These are phyloP conservation scores for Myxozyma udenii DNA, from an alignment of 805 yeast genomes.

Conservation along the genomic window DNA sequence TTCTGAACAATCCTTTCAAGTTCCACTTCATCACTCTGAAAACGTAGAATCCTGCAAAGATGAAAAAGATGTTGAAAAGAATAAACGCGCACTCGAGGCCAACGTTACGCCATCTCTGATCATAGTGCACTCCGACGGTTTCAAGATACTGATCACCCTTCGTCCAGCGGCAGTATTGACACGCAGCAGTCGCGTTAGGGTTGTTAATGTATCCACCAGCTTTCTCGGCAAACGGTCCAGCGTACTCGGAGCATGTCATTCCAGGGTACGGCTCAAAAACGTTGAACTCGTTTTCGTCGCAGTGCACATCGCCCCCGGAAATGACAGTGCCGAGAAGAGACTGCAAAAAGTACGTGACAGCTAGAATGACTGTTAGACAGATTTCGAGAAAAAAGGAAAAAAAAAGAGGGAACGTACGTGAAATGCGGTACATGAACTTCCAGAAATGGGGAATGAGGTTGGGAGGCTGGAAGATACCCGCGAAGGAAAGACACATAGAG, in stretches of 20 bases:
- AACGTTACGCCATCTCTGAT: constrained; percentile 63
- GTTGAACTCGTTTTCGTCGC: constrained; percentile 50
- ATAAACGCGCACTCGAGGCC: constrained; percentile 54
- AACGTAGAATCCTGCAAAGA: constrained; percentile 16
- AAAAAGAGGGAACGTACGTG: constrained; percentile 43
- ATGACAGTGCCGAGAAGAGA: constrained; percentile 49
- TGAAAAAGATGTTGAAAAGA: constrained; percentile 39
- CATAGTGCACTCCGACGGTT: constrained; percentile 40
- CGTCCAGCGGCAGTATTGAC: constrained; percentile 25
- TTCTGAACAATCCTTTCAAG: constrained; percentile 13
- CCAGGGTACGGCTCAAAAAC: constrained; percentile 56
- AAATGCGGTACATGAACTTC: constrained; percentile 75
- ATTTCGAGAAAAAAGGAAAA: neutral
- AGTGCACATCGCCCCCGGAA: constrained; percentile 52
- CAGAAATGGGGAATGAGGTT: constrained; percentile 71
- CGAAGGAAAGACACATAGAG: constrained; percentile 59
- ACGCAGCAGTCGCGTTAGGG: constrained; percentile 33
- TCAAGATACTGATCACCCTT: constrained; percentile 32
- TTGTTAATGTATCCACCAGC: constrained; percentile 36
- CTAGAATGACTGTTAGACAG: neutral
- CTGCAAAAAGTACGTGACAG: constrained; percentile 65
- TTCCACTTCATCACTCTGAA: constrained; percentile 18
- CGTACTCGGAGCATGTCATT: constrained; percentile 59
- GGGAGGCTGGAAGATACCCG: constrained; percentile 65
- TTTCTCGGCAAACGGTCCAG: constrained; percentile 43